Evolutionary conservation across 495 filamentous ascomycete species (phyloP).

Genomic region (Entonaema liquescens): DNA sequence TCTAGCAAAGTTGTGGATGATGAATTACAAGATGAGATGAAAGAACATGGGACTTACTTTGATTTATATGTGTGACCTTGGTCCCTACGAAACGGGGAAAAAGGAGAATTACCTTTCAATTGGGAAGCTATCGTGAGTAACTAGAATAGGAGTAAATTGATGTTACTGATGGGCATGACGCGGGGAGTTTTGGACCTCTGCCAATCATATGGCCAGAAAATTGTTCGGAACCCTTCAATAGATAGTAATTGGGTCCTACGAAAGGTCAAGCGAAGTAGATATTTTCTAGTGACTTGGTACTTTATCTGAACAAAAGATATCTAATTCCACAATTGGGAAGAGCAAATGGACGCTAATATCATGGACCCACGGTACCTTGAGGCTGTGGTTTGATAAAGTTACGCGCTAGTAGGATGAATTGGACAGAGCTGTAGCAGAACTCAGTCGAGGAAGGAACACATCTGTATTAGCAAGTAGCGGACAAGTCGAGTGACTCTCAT

Average conservation of each 20-base stretch:
- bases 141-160: background rate
- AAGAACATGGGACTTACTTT: background rate
- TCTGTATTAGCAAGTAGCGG: background rate
- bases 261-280: background rate
- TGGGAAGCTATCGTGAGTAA: conserved; percentile 1
- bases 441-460: background rate
- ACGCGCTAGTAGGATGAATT: background rate
- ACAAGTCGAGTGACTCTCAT: background rate
- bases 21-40: background rate
- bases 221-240: background rate
- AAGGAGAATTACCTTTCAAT: background rate
- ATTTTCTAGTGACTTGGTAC: background rate
- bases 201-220: background rate
- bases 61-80: background rate
- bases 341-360: background rate
- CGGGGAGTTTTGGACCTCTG: background rate
- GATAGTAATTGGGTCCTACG: background rate
- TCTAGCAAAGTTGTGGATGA: background rate
- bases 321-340: background rate
- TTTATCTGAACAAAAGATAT: background rate
- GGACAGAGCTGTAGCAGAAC: background rate
- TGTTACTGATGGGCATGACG: background rate
- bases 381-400: background rate
- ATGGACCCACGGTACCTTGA: background rate
- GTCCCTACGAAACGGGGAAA: background rate